These are phyloP conservation scores for Brasenia schreberi DNA, from an alignment of 164 flowering plant species.

Conservation along the genomic window DNA sequence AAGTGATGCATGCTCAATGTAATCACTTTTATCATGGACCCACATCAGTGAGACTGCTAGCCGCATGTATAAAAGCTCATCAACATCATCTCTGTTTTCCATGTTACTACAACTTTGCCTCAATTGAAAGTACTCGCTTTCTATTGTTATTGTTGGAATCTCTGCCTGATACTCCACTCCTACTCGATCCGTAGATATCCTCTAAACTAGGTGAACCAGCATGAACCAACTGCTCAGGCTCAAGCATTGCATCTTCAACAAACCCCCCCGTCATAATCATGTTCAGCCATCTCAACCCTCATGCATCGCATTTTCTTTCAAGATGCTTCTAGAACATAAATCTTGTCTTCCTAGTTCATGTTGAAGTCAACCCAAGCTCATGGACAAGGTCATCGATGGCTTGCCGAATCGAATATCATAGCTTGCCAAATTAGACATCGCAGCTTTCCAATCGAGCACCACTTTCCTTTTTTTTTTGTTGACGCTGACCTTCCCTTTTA, in stretches of 20 bases:
- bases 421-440: too few species aligned
- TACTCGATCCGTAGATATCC: conserved; percentile 39
- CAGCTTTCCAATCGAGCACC: too few species aligned
- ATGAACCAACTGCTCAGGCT: conserved; percentile 11
- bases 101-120: conserved; percentile 6
- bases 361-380: too few species aligned
- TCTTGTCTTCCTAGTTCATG: too few species aligned
- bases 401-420: too few species aligned
- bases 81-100: conserved; percentile 6
- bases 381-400: too few species aligned
- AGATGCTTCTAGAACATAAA: too few species aligned
- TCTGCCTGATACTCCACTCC: conserved; percentile 70
- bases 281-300: conserved; percentile 29
- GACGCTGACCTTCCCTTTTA: too few species aligned
- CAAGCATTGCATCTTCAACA: conserved; percentile 17
- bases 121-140: conserved; percentile 13
- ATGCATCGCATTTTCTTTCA: too few species aligned
- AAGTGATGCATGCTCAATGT: conserved; percentile 7
- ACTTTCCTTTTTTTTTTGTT: too few species aligned
- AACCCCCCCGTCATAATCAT: conserved; percentile 8
- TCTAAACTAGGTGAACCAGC: conserved; percentile 16
- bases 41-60: conserved; percentile 46
- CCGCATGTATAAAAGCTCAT: conserved; percentile 18
- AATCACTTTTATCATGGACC: conserved; percentile 15
- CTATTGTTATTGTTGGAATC: conserved; percentile 30